Evolutionary conservation across 2,329 filamentous ascomycete genomes (phyloP), one percentile per base, ranked within the genome.

Genomic region (Cercospora berteroae): DNA sequence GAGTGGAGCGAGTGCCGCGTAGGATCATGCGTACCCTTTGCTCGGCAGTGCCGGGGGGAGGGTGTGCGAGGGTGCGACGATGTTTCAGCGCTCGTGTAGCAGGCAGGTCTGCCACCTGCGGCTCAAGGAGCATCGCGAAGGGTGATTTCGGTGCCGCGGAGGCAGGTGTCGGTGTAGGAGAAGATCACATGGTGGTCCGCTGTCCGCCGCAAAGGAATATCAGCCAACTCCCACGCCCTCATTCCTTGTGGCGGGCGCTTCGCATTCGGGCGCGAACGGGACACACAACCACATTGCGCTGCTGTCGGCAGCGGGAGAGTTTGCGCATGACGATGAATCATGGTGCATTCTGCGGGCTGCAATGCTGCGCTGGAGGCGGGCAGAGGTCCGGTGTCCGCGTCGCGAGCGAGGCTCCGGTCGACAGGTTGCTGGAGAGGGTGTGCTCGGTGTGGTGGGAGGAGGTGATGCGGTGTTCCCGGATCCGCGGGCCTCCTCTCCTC

Each of bases 211-310:
- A 8, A 42, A 6, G 39, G 20, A 42, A 29, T 62, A 12, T 10
- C n/a, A 27, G 23, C 10, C 16, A 52, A n/a, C 42, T 29, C 42
- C 39, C 59, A 62, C 42, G 39, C n/a, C 16, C 23, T 29, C 33
- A 62, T 62, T 27, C 36, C 36, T 29, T 12, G 23, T 48, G 27
- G 59, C 39, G 36, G 59, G 39, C 59, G 25, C 16, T 42, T n/a
- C 25, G 7, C 52, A 29, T 56, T 56, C 23, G 52, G 23, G 52
- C 13, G 52, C 27, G 20, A 13, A 18, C 52, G 52, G 52, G 59
- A 20, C 20, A 18, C 52, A 62, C 59, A 62, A 62, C 59, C 59
- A 62, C 59, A 62, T 48, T 18, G 25, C 36, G 42, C 59, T 62
- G 59, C 59, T 50, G 59, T 25, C 59, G 59, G 59, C 29, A 62